Conservation (phyloP, 805 yeast genomes). For the Brettanomyces custersianus region DNA sequence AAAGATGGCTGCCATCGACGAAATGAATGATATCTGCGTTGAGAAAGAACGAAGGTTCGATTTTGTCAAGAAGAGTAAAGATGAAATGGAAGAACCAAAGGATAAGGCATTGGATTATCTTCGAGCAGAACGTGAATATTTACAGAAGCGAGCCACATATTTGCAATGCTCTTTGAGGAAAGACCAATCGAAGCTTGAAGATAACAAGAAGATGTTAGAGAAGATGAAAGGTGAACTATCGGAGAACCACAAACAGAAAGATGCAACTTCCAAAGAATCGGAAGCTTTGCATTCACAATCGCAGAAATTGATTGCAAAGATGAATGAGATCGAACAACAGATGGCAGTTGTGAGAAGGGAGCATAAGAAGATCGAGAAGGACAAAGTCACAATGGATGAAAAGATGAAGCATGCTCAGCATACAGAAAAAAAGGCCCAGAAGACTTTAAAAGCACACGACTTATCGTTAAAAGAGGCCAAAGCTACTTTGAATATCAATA, state of each 20-base stretch:
- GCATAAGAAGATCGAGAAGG: conserved; percentile 41
- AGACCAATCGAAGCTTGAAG: conserved; percentile 30
- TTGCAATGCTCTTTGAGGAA: conserved; percentile 42
- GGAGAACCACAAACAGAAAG: conserved; percentile 26
- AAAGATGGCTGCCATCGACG: conserved; percentile 50
- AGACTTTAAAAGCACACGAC: conserved; percentile 40
- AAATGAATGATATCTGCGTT: conserved; percentile 67
- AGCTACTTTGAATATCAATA: conserved; percentile 36
- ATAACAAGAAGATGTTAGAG: conserved; percentile 28
- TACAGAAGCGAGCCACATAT: conserved; percentile 42
- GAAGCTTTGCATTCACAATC: conserved; percentile 23
- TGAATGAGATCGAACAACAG: conserved; percentile 17
- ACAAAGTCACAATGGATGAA: conserved; percentile 66
- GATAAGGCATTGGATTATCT: conserved; percentile 62
- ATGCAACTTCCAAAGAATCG: conserved; percentile 34
- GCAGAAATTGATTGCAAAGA: conserved; percentile 12
- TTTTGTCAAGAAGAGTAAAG: conserved; percentile 70
- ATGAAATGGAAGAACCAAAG: conserved; percentile 49
- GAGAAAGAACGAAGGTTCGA: conserved; percentile 77
- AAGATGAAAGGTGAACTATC: conserved; percentile 22
- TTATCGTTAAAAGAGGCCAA: conserved; percentile 36
- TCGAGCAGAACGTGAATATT: conserved; percentile 51
- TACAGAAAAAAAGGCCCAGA: conserved; percentile 52
- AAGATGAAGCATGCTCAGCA: conserved; percentile 54
- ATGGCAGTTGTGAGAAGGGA: conserved; percentile 25